phyloP scores from a whole-genome alignment of 2,329 filamentous ascomycete genomes.

The Fusarium haematococcum region DNA sequence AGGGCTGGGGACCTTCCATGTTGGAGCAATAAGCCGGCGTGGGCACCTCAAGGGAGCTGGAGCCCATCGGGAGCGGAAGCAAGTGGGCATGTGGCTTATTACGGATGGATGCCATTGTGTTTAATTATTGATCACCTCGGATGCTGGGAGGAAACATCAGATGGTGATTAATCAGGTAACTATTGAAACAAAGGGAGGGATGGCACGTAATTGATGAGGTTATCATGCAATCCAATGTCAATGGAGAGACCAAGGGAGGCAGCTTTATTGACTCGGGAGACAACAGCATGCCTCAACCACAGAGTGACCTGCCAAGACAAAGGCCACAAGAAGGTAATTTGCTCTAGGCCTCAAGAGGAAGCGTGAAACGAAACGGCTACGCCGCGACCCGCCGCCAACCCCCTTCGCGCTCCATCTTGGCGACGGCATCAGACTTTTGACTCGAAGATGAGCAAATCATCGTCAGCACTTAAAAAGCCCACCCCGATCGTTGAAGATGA shows the following conservation, averaged over 20 bases:
- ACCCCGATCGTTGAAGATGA: background rate
- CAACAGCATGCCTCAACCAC: constrained; percentile 2
- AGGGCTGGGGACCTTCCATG: background rate
- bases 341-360: constrained; percentile 34
- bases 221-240: background rate
- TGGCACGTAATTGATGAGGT: background rate
- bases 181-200: constrained; percentile 22
- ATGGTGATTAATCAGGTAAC: constrained; percentile 5
- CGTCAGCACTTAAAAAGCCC: background rate
- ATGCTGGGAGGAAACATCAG: background rate
- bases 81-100: constrained; percentile 9
- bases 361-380: constrained; percentile 44
- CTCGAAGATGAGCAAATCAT: background rate
- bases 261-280: constrained; percentile 1
- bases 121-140: background rate
- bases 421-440: background rate
- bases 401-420: constrained; percentile 17
- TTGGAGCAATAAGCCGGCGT: constrained; percentile 2
- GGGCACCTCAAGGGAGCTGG: background rate
- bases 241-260: constrained; percentile 3
- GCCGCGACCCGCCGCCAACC: constrained; percentile 26
- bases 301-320: constrained; percentile 26
- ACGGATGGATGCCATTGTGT: background rate
- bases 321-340: constrained; percentile 38
- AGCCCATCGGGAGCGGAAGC: background rate